phyloP scores from a whole-genome alignment of 2,329 filamentous ascomycete species.

The Trichoderma oligosporum region DNA sequence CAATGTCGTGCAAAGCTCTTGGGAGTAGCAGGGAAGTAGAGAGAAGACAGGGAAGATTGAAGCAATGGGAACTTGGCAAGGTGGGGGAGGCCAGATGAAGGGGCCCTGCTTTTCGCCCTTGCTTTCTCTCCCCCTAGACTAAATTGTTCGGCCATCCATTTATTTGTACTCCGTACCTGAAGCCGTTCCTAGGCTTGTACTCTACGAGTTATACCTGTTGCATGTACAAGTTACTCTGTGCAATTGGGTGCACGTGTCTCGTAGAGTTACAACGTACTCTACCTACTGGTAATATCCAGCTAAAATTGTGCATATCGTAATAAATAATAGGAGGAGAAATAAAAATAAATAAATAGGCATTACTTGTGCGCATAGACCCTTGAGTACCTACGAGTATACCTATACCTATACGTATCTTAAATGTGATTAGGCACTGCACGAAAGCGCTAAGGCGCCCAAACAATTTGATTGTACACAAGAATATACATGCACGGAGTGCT shows the following conservation, averaged over 20 bases:
- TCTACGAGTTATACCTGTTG: no score
- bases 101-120: constrained; percentile 4
- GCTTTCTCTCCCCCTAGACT: constrained; percentile 1
- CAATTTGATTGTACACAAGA: not conserved
- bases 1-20: constrained; percentile 8
- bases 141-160: not conserved
- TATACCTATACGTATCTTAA: not conserved
- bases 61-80: not conserved
- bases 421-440: constrained; percentile 10
- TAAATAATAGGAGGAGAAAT: no score
- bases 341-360: no score
- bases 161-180: not conserved
- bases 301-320: no score
- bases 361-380: not conserved
- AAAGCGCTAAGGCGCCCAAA: constrained; percentile 14
- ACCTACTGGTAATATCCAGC: no score
- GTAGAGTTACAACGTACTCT: no score
- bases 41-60: no score
- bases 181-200: not conserved
- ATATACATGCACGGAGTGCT: not conserved
- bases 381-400: not conserved
- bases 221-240: no score
- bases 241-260: no score
- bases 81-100: constrained; percentile 11
- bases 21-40: not conserved